A percentile compares a stretch with the other conserved stretches of the same genome.
phyloP scores from a whole-genome alignment of 805 yeast species.

The Candida incommunis region DNA sequence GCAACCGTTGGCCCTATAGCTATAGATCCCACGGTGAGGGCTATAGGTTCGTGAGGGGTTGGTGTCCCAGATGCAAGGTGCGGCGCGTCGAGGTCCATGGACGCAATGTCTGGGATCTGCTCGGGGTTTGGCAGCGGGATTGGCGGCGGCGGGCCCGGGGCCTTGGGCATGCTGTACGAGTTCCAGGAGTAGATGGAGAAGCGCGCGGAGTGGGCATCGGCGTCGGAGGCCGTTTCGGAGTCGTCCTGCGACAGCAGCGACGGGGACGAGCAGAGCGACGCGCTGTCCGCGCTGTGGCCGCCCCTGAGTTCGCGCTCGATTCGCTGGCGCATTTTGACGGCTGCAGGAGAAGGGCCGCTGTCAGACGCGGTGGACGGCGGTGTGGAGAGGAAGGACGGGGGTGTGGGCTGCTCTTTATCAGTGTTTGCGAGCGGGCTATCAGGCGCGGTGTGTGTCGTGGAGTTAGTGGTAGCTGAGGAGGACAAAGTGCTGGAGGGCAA shows the following conservation, averaged over 20 bases:
- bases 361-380: neutral
- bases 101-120: neutral
- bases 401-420: neutral
- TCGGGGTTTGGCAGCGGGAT: neutral
- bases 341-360: neutral
- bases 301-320: neutral
- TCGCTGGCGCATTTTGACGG: neutral
- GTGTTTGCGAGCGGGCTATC: neutral
- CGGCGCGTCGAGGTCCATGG: neutral
- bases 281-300: neutral
- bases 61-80: no score
- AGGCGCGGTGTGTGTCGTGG: neutral
- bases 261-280: neutral
- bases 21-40: no score
- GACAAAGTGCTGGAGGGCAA: neutral
- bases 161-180: neutral
- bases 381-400: neutral
- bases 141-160: neutral
- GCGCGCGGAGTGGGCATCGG: neutral
- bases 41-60: no score
- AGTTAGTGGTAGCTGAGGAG: neutral
- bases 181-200: slow-evolving; percentile 1
- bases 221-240: neutral
- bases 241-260: neutral
- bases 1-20: no score